Evolutionary conservation across 163 green algal species (phyloP).

Genomic region (Chlorella variabilis): DNA sequence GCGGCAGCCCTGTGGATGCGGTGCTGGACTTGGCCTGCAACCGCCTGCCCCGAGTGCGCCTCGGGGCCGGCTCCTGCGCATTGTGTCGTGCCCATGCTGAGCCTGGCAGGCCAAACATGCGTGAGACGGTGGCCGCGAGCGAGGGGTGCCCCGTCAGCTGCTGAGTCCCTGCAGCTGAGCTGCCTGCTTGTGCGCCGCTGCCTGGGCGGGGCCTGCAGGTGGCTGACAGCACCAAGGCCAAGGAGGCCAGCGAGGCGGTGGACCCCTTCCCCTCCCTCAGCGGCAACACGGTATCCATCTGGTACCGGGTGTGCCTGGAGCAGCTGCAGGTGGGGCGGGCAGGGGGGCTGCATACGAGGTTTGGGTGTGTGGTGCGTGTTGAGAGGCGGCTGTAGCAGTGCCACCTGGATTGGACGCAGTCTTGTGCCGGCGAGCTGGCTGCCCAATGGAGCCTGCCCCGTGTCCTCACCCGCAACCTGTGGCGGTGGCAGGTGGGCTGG

Average conservation of each 20-base stretch:
- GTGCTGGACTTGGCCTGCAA: neutral
- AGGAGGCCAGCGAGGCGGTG: constrained; percentile 10
- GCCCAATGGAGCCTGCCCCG: too few species aligned
- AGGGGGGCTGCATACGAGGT: neutral
- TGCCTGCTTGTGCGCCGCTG: neutral
- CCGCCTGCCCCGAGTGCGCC: neutral
- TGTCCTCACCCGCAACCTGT: too few species aligned
- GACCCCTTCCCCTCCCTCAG: constrained; percentile 33
- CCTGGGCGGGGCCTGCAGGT: constrained; percentile 23
- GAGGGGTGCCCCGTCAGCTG: too few species aligned
- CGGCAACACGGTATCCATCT: constrained; percentile 29
- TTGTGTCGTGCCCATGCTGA: too few species aligned
- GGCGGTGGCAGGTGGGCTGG: neutral
- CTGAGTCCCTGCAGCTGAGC: too few species aligned
- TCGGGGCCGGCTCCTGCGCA: too few species aligned
- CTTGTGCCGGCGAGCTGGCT: too few species aligned
- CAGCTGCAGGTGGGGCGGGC: constrained; percentile 39
- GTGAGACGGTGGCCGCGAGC: too few species aligned
- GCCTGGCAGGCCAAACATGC: neutral
- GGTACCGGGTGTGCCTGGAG: constrained; percentile 39
- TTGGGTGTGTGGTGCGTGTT: neutral
- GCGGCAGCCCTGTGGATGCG: neutral
- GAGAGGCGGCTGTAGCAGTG: neutral
- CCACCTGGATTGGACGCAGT: too few species aligned
- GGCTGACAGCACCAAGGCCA: neutral